Evolutionary conservation across 345 rosid genomes (phyloP).

Genomic region (Rhizophora apiculata): DNA sequence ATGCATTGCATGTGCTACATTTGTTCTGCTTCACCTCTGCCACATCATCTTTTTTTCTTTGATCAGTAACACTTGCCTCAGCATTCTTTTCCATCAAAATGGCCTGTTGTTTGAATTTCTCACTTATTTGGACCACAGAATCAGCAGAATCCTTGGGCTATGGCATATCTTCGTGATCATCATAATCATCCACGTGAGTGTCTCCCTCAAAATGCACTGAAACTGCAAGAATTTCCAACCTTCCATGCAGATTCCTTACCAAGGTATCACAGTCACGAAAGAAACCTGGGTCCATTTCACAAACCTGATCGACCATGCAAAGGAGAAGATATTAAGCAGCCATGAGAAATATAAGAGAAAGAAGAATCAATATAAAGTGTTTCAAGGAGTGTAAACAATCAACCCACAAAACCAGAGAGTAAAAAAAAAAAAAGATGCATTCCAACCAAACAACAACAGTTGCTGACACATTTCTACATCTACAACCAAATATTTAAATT

Average conservation of each 20-base stretch:
- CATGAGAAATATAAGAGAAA: background rate
- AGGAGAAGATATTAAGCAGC: background rate
- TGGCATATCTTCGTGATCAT: conserved; percentile 59
- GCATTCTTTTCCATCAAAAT: conserved; percentile 37
- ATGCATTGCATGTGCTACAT: conserved; percentile 83
- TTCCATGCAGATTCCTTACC: conserved; percentile 80
- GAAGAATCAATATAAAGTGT: no score
- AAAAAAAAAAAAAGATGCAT: background rate
- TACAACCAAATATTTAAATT: no score
- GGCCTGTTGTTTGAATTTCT: conserved; percentile 50
- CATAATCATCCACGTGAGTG: conserved; percentile 68
- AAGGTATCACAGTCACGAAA: conserved; percentile 74
- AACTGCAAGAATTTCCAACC: conserved; percentile 82
- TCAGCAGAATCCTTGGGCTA: conserved; percentile 35
- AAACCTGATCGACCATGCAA: conserved; percentile 44
- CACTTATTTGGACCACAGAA: conserved; percentile 39
- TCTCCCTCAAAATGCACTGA: conserved; percentile 92
- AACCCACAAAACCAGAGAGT: no score
- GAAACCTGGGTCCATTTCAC: conserved; percentile 81
- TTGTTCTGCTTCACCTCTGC: conserved; percentile 59
- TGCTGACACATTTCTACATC: no score
- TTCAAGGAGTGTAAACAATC: no score
- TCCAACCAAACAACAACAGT: background rate
- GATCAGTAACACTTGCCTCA: conserved; percentile 32
- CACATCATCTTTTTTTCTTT: conserved; percentile 25